Evolutionary conservation across 1,139 yeast species (phyloP), one percentile per base, ranked within the genome.

Genomic region (Suhomyces taliae): DNA sequence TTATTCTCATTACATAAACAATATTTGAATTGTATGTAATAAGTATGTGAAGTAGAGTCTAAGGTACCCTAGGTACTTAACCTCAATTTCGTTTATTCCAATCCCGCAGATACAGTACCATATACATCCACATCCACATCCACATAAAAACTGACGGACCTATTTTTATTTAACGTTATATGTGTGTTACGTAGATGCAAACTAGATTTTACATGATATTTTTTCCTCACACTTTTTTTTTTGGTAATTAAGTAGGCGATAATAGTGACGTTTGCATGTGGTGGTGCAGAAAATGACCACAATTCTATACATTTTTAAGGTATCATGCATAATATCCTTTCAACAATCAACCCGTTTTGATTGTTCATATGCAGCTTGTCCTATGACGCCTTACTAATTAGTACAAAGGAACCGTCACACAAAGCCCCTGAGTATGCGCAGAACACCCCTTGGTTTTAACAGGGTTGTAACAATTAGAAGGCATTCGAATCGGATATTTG

Each of bases 391-490:
- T 29, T 11, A 29, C 32, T 29, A 11, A 29, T 29, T 29, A 29
- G 32, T 9, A 29, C 32, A 29, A 29, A 29, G 33, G 11, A 15
- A 31, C 31, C 9, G 15, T 12, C 6, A 11, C 29, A 31, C 36
- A 39, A 39, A 39, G 41, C 40, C 6, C 24, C n/a, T 32, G 8
- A 7, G 29, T 19, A 38, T 38, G 40, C 40, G 40, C 40, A 38
- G 40, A 38, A 38, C 40, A 38, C 24, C 35, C 34, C 35, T 11
- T 6, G 12, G 24, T n/a, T 6, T 8, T 26, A 27, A 19, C 11
- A 31, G 11, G 8, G 6, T 14, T 19, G 8, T 11, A 38, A 38
- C 40, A 38, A 38, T 38, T 10, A 38, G 36, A 38, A 38, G 40
- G 40, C 40, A 38, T 31, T 38, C 19, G 7, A 11, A 29, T 29